Evolutionary conservation across 768 basidiomycete species (phyloP).

Genomic region (Lepiota brunneoincarnata): DNA sequence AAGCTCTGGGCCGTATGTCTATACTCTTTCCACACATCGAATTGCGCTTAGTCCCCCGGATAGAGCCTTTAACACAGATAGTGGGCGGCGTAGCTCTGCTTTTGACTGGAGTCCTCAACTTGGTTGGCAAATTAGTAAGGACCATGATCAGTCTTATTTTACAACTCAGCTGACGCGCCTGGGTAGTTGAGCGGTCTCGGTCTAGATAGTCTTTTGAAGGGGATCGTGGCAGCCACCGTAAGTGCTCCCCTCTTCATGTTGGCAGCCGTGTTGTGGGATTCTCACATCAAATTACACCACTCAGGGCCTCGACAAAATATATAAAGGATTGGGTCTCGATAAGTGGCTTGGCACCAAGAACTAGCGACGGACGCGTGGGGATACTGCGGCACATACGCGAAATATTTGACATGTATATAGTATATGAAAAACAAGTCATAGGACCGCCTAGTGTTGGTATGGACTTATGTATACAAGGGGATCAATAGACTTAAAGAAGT

Average conservation of each 20-base stretch:
- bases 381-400: neutral
- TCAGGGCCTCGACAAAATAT: constrained; percentile 27
- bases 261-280: no score
- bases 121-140: constrained; percentile 27
- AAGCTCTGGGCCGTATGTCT: constrained; percentile 31
- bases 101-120: constrained; percentile 23
- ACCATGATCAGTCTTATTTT: neutral
- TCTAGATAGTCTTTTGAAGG: constrained; percentile 29
- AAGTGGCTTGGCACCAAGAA: constrained; percentile 21
- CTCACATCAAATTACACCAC: no score
- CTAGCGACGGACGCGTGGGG: neutral
- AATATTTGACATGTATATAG: neutral
- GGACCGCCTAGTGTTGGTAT: no score
- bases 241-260: neutral
- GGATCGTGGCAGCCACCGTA: constrained; percentile 29
- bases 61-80: constrained; percentile 27
- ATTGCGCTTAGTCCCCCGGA: neutral
- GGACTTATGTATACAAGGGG: no score
- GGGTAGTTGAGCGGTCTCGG: constrained; percentile 27
- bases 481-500: no score
- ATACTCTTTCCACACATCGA: neutral
- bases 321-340: constrained; percentile 28
- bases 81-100: no score
- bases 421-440: no score
- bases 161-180: neutral